A percentile compares a stretch with the other conserved stretches of the same genome.
These are phyloP conservation scores for Viola odorata DNA, from an alignment of 345 rosid species.

Conservation along the genomic window DNA sequence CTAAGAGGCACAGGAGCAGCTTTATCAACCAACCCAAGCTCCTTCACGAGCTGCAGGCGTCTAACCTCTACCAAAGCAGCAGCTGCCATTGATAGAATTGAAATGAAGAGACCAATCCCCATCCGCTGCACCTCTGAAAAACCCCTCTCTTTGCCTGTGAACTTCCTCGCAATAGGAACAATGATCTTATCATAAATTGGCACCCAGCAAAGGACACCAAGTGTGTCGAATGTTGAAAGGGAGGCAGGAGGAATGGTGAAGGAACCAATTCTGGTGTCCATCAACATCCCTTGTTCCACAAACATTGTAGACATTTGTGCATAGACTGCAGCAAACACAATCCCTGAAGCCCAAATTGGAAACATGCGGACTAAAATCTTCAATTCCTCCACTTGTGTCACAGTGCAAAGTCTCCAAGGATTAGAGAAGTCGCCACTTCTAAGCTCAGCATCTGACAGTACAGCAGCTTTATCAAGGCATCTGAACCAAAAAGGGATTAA, in stretches of 20 bases:
- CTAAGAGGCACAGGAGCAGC: constrained; percentile 58
- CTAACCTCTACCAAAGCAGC: constrained; percentile 79
- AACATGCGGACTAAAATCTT: constrained; percentile 90
- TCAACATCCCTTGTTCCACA: constrained; percentile 88
- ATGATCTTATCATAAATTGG: constrained; percentile 72
- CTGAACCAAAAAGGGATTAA: constrained; percentile 30
- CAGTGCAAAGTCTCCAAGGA: constrained; percentile 81
- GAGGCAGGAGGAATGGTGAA: constrained; percentile 89
- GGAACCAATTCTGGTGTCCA: constrained; percentile 78
- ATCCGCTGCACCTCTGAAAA: constrained; percentile 86
- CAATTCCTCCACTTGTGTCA: constrained; percentile 91
- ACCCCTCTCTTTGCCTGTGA: constrained; percentile 83
- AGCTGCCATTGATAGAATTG: constrained; percentile 65
- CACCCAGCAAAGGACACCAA: constrained; percentile 81
- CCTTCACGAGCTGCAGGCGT: constrained; percentile 62
- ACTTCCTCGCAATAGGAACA: constrained; percentile 67
- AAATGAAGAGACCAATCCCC: constrained; percentile 84
- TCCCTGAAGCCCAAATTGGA: constrained; percentile 93
- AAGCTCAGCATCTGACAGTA: constrained; percentile 55
- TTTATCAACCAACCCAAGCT: constrained; percentile 54
- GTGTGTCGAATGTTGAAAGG: constrained; percentile 66
- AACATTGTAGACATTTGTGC: constrained; percentile 92
- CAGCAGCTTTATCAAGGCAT: constrained; percentile 94
- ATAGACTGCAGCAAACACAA: constrained; percentile 70
- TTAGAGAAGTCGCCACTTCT: constrained; percentile 50